Conservation (phyloP, 768 basidiomycete species). For the Mycena metata region DNA sequence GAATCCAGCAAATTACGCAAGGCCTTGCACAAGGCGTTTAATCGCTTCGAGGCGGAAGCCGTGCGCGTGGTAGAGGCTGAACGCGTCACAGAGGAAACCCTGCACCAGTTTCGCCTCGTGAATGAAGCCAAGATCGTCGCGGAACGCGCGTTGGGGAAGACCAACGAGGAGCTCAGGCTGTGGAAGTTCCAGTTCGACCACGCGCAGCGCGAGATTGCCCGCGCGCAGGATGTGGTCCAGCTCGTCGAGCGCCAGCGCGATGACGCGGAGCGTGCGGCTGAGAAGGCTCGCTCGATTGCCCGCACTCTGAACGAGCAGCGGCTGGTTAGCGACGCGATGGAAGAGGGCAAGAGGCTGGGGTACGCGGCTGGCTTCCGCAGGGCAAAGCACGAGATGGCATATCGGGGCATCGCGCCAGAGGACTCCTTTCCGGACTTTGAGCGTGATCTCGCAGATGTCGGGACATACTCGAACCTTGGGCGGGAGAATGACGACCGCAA, state of each 20-base stretch:
- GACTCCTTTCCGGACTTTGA: constrained; percentile 22
- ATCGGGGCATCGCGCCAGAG: neutral
- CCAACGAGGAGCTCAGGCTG: constrained; percentile 54
- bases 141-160: constrained; percentile 38
- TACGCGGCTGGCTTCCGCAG: constrained; percentile 56
- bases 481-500: neutral
- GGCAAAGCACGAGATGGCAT: constrained; percentile 37
- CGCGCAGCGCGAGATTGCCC: constrained; percentile 56
- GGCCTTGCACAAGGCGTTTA: constrained; percentile 51
- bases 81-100: constrained; percentile 31
- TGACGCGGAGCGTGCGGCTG: constrained; percentile 57
- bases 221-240: constrained; percentile 56
- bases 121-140: constrained; percentile 46
- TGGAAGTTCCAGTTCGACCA: constrained; percentile 60
- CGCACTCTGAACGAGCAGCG: constrained; percentile 55
- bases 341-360: constrained; percentile 57
- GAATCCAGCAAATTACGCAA: constrained; percentile 56
- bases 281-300: constrained; percentile 53
- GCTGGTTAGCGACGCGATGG: constrained; percentile 54
- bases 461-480: neutral
- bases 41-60: constrained; percentile 53
- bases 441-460: constrained; percentile 24
- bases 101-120: constrained; percentile 34
- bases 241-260: constrained; percentile 56
- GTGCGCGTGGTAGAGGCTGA: constrained; percentile 32